Evolutionary conservation across 495 filamentous ascomycete species (phyloP).

Genomic region (Tuber umbilicatum): DNA sequence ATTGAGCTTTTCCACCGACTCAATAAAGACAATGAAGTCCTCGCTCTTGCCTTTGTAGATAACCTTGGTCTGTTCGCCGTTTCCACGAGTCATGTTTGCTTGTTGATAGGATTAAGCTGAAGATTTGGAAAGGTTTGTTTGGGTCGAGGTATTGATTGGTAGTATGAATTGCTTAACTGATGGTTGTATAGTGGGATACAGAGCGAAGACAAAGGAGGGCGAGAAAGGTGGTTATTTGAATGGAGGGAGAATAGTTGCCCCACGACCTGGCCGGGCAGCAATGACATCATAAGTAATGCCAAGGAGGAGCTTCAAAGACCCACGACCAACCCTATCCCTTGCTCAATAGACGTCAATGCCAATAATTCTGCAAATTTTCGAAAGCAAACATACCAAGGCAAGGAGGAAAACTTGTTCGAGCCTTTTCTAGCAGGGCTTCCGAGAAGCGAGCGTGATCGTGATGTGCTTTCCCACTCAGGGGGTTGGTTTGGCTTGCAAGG

Average conservation of each 20-base stretch:
- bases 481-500: neutral
- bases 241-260: neutral
- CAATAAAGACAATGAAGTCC: conserved; percentile 86
- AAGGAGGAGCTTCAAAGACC: neutral
- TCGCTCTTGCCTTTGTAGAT: conserved; percentile 84
- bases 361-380: neutral
- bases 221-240: neutral
- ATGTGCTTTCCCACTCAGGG: neutral
- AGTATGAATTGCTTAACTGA: neutral
- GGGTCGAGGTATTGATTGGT: neutral
- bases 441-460: neutral
- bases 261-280: neutral
- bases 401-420: neutral
- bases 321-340: neutral
- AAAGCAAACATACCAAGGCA: neutral
- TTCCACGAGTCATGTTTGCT: conserved; percentile 69
- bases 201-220: neutral
- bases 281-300: neutral
- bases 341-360: neutral
- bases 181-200: neutral
- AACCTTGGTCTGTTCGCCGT: conserved; percentile 67
- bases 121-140: neutral
- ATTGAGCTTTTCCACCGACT: conserved; percentile 61
- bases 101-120: conserved; percentile 25
- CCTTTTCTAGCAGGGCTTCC: neutral